A percentile compares a stretch with the other conserved stretches of the same genome.
Conservation (phyloP, 2,329 filamentous ascomycete species). For the Saccharata proteae region DNA sequence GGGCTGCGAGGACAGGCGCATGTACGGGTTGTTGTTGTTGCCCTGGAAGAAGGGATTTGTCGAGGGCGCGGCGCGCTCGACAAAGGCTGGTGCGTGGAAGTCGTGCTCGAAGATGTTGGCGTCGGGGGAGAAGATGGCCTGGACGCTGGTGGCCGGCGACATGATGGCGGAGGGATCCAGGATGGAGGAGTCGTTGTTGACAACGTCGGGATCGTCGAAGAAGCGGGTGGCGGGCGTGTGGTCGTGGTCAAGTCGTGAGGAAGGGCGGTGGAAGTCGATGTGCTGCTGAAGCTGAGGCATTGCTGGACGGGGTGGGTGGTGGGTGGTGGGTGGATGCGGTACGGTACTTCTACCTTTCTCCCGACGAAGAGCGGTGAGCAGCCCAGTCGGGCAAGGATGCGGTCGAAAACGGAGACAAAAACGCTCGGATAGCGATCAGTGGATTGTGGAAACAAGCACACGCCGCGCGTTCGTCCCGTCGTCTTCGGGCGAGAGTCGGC, state of each 20-base stretch:
- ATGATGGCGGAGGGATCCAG: conserved; percentile 33
- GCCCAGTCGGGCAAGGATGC: no score
- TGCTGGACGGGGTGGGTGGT: no score
- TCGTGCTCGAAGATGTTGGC: conserved; percentile 39
- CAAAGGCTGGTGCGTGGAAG: conserved; percentile 27
- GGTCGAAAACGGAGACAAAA: no score
- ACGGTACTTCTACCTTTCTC: no score
- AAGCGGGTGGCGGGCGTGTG: conserved; percentile 25
- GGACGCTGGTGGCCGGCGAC: conserved; percentile 34
- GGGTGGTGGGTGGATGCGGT: no score
- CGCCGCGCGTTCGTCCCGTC: no score
- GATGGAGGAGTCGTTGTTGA: conserved; percentile 37
- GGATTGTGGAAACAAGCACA: no score
- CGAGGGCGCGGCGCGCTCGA: conserved; percentile 24
- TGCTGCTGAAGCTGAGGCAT: no score
- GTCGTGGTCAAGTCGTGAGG: conserved; percentile 23
- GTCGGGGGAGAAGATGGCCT: conserved; percentile 40
- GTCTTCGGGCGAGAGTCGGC: no score
- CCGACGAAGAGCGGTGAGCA: no score
- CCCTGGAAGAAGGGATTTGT: conserved; percentile 35
- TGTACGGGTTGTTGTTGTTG: conserved; percentile 47
- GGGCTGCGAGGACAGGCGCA: conserved; percentile 44
- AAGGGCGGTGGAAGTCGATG: conserved; percentile 28
- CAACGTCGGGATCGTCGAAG: conserved; percentile 41
- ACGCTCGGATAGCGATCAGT: no score